phyloP scores from a whole-genome alignment of 2,329 filamentous ascomycete species.

The Colletotrichum simmondsii region DNA sequence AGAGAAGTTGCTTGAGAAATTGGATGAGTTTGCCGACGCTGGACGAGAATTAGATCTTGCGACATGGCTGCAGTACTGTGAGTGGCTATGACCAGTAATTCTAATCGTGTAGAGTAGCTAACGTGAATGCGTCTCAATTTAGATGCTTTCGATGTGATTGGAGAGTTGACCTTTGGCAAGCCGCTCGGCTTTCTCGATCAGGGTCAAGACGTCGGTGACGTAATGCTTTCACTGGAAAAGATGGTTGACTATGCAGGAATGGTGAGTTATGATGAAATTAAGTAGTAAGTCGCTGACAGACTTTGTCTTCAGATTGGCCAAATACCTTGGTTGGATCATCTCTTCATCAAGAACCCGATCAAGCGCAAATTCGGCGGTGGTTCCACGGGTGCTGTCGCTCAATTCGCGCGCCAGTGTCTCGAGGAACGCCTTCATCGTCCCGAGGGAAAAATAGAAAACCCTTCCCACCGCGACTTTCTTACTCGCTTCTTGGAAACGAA shows the following conservation, averaged over 20 bases:
- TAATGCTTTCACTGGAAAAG: constrained; percentile 41
- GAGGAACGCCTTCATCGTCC: constrained; percentile 14
- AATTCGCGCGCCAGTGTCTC: constrained; percentile 27
- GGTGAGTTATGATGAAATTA: not conserved
- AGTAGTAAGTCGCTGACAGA: not conserved
- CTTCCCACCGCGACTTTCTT: constrained; percentile 42
- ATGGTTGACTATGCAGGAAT: constrained; percentile 10
- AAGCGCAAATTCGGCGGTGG: constrained; percentile 38
- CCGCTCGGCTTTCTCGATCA: constrained; percentile 49
- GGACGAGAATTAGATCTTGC: constrained; percentile 38
- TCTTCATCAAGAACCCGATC: constrained; percentile 43
- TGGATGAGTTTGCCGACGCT: constrained; percentile 6
- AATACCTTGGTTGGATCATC: constrained; percentile 41
- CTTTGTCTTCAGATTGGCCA: constrained; percentile 33
- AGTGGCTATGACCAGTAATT: not conserved
- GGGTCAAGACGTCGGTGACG: constrained; percentile 44
- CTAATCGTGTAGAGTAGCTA: not conserved
- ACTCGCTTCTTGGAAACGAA: constrained; percentile 48
- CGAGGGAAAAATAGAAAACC: constrained; percentile 4
- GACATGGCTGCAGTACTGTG: constrained; percentile 48
- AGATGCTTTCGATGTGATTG: constrained; percentile 52
- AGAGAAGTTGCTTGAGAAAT: constrained; percentile 31
- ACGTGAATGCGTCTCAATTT: not conserved
- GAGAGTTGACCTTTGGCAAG: constrained; percentile 46
- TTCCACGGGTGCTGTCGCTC: constrained; percentile 24